Evolutionary conservation across 1,139 yeast genomes (phyloP).

Genomic region (Yamadazyma blattariae): DNA sequence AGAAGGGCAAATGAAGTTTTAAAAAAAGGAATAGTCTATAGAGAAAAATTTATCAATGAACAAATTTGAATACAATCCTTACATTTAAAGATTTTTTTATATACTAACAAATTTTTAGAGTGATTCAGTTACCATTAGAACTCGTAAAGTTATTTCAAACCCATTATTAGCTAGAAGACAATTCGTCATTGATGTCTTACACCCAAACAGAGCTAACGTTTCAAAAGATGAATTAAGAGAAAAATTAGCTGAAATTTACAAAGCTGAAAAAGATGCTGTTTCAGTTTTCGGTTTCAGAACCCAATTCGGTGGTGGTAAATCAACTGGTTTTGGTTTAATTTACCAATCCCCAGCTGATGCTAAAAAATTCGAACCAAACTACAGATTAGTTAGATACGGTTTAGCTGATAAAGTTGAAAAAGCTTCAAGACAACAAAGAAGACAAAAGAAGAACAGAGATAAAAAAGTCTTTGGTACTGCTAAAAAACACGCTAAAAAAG

Average conservation of each 20-base stretch:
- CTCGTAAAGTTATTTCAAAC: conserved; percentile 99
- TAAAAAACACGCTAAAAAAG: conserved; percentile 88
- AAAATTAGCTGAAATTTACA: conserved; percentile 94
- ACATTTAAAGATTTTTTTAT: too few species aligned
- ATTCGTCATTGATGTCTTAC: conserved; percentile 98
- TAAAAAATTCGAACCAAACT: conserved; percentile 97
- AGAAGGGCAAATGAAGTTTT: too few species aligned
- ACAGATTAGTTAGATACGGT: conserved; percentile 99
- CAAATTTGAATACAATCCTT: too few species aligned
- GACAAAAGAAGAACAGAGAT: conserved; percentile 99
- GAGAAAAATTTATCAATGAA: too few species aligned
- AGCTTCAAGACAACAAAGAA: conserved; percentile 99
- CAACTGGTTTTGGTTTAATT: conserved; percentile 98
- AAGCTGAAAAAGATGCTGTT: conserved; percentile 97
- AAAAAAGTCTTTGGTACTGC: conserved; percentile 99
- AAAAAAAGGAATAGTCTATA: too few species aligned
- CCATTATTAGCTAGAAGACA: conserved; percentile 99
- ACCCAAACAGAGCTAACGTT: conserved; percentile 99
- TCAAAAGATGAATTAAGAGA: conserved; percentile 99
- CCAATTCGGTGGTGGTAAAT: conserved; percentile 99
- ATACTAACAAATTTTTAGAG: conserved; percentile 51
- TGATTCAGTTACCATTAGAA: conserved; percentile 99
- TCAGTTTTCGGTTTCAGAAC: conserved; percentile 99
- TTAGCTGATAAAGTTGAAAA: conserved; percentile 94
- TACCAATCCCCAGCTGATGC: conserved; percentile 98